Base-by-base conservation (phyloP, 1,284 basidiomycete species). In the Papiliotrema laurentii region DNA sequence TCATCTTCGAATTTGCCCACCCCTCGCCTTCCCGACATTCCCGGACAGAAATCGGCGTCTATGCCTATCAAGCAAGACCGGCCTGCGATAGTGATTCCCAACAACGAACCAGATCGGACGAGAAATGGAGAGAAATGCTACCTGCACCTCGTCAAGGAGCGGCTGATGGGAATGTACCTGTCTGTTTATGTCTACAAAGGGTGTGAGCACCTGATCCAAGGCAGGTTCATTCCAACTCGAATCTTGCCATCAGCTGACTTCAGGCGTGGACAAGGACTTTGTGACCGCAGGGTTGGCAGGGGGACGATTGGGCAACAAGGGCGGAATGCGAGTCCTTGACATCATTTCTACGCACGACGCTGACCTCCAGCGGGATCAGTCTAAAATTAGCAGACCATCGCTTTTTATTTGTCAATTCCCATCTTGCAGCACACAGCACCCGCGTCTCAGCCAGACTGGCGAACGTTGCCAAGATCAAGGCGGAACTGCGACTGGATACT, bases 361-460 rank as follows among this genome's bases (percentile, higher is more conserved):
- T 36, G 25, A 62, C 69, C 21, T 34, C 42, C 47, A 71, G 65
- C 26, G 79, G 78, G 16, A 76, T 80, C 59, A 75, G 75, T 41
- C 58, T 81, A 34, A 74, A 78, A 41, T 69, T 81, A 18, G 78
- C 73, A n/a, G 66, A 66, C 18, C 74, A 76, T 19, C 66, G 77
- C 1, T 66, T 81, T 33, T 69, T 81, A 2, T 81, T 81, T 53
- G 72, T 81, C 55, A 80, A 79, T 36, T 76, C 79, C 0, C 80
- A 81, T 56, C 64, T 81, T 13, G 79, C 80, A 0, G 77, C 77
- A 0, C 77, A 78, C 55, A 71, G 74, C 0, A 64, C 64, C 40
- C 60, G 72, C 2, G 55, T 67, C 18, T 55, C 63, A 24, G 71
- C 69, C 13, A 59, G 74, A 11, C 47, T 75, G 10, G 66, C 69